Evolutionary conservation across 2,329 filamentous ascomycete genomes (phyloP).

Genomic region (Cryphonectria naterciae): DNA sequence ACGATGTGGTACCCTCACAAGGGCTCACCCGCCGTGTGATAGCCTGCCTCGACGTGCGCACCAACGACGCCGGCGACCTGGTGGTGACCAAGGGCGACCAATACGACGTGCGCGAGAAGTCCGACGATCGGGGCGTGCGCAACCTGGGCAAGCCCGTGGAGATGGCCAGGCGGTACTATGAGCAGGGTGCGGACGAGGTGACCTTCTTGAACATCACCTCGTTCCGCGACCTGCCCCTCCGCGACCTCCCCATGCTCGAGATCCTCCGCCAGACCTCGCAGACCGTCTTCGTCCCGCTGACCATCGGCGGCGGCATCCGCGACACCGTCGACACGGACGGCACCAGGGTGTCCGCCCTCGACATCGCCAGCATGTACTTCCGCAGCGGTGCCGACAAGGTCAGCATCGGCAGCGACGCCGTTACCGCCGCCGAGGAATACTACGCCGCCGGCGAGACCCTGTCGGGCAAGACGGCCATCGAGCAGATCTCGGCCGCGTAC

Average conservation of each 20-base stretch:
- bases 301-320: conserved; percentile 92
- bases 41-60: conserved; percentile 91
- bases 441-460: conserved; percentile 71
- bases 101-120: conserved; percentile 95
- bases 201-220: conserved; percentile 98
- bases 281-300: conserved; percentile 94
- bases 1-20: neutral
- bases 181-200: conserved; percentile 94
- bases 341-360: conserved; percentile 82
- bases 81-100: conserved; percentile 99
- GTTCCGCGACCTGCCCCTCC: conserved; percentile 92
- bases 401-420: conserved; percentile 93
- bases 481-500: conserved; percentile 91
- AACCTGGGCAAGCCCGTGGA: conserved; percentile 97
- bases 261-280: conserved; percentile 83
- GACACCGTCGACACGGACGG: conserved; percentile 91
- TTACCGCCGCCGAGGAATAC: conserved; percentile 90
- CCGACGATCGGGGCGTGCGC: conserved; percentile 66
- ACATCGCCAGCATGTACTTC: conserved; percentile 97
- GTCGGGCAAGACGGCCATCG: conserved; percentile 85
- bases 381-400: conserved; percentile 97
- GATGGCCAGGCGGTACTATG: conserved; percentile 91
- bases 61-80: conserved; percentile 91
- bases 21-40: conserved; percentile 93
- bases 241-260: conserved; percentile 95